Evolutionary conservation across 2,329 filamentous ascomycete species (phyloP).

Genomic region (Penicillium sp.): DNA sequence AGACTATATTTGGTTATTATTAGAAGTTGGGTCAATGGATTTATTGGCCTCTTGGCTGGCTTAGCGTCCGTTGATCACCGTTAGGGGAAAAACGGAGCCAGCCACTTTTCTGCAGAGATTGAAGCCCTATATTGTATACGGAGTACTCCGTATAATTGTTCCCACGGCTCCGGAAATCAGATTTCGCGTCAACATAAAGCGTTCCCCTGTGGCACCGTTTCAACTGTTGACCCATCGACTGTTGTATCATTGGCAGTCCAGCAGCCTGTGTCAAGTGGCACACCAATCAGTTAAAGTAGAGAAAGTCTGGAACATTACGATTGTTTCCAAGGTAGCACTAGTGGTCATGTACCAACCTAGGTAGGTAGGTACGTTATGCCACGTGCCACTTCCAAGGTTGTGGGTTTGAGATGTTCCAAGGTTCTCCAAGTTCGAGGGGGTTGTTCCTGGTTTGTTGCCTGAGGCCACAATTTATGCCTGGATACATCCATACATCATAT

Average conservation of each 20-base stretch:
- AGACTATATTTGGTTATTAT: constrained; percentile 13
- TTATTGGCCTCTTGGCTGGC: not conserved
- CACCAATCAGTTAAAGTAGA: constrained; percentile 12
- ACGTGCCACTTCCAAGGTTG: not conserved
- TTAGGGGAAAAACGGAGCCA: not conserved
- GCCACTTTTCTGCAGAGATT: not conserved
- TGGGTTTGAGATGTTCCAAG: not conserved
- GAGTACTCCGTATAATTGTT: not conserved
- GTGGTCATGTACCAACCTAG: no score
- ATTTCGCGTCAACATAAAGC: constrained; percentile 3
- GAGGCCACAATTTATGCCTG: not conserved
- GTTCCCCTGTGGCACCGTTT: constrained; percentile 12
- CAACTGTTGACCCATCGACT: constrained; percentile 3
- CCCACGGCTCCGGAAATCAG: constrained; percentile 2
- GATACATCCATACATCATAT: not conserved
- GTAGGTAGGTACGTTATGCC: constrained; percentile 1
- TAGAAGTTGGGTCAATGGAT: constrained; percentile 12
- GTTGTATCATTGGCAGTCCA: constrained; percentile 14
- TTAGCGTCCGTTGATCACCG: constrained; percentile 13
- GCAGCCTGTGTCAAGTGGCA: not conserved
- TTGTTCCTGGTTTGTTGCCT: not conserved
- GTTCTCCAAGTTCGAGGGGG: not conserved
- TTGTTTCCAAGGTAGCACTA: constrained; percentile 8
- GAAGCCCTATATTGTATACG: not conserved
- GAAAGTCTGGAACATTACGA: constrained; percentile 15